phyloP scores from a whole-genome alignment of 2,329 filamentous ascomycete species.

The Ophiostoma fasciatum region DNA sequence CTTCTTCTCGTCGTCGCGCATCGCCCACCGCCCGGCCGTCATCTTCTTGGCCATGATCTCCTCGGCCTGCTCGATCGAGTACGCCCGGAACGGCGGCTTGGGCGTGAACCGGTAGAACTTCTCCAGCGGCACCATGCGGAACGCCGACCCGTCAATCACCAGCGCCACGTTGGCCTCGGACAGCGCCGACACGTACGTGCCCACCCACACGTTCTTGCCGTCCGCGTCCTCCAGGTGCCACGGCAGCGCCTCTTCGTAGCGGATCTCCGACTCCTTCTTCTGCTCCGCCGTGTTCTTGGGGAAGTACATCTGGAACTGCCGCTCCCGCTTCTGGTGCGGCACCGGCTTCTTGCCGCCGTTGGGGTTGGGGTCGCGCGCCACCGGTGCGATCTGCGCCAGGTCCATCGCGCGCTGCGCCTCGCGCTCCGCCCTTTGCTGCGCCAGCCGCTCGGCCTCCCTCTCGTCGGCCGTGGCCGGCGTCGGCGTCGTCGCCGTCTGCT shows the following conservation, averaged over 20 bases:
- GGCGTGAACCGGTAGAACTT: slow-evolving; percentile 86
- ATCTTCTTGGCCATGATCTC: slow-evolving; percentile 66
- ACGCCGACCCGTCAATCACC: slow-evolving; percentile 52
- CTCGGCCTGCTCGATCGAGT: slow-evolving; percentile 75
- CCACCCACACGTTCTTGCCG: slow-evolving; percentile 87
- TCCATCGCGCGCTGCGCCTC: slow-evolving; percentile 78
- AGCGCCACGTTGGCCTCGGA: slow-evolving; percentile 76
- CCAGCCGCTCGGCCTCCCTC: slow-evolving; percentile 47
- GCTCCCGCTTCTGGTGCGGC: slow-evolving; percentile 56
- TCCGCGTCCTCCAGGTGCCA: slow-evolving; percentile 98
- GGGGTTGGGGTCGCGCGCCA: slow-evolving; percentile 41
- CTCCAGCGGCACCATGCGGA: slow-evolving; percentile 80
- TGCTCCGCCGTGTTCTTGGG: slow-evolving; percentile 67
- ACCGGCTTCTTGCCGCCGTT: slow-evolving; percentile 18
- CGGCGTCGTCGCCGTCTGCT: slow-evolving; percentile 23
- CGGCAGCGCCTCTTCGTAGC: slow-evolving; percentile 88
- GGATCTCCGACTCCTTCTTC: slow-evolving; percentile 56
- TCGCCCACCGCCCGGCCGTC: slow-evolving; percentile 66
- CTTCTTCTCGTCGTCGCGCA: slow-evolving; percentile 48
- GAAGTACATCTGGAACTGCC: slow-evolving; percentile 62
- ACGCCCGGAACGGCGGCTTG: slow-evolving; percentile 63
- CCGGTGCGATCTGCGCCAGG: slow-evolving; percentile 81
- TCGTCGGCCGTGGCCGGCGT: slow-evolving; percentile 30
- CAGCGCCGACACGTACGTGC: slow-evolving; percentile 76
- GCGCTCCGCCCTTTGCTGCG: slow-evolving; percentile 61